Evolutionary conservation across 768 basidiomycete species (phyloP), one percentile per base, ranked within the genome.

Genomic region (Thelephora ganbajun): DNA sequence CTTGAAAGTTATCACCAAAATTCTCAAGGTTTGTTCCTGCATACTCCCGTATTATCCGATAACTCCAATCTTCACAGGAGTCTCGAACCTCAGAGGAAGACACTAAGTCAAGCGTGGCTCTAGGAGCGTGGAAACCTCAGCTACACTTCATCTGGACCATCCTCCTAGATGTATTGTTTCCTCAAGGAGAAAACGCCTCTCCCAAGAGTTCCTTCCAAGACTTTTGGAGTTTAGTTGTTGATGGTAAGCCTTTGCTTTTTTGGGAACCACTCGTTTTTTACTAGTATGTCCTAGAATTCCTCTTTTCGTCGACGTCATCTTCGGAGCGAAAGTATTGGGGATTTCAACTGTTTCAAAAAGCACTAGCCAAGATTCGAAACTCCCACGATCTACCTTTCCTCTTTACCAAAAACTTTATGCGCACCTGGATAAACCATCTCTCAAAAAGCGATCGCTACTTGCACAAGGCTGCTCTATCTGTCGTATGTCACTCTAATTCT

Each of bases 341-440:
- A n/a, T 94, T 98, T 67, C 82, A 84, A 55, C 74, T 94, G 16
- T 87, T 97, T 65, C 77, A 81, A 56, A 83, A 77, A 53, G 79
- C 89, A 6, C 67, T 96, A 36, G 72, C 76, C 13, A 78, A 79
- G 34, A 72, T 88, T 26, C 16, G 22, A 9, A 68, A 73, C 13
- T 63, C 76, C 14, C 64, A 74, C 41, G 81, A 77, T 46, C 69
- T 94, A 55, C 83, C 88, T 0, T 80, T 89, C 73, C 69, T 98
- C 33, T 92, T 99, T 61, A 93, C 88, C 16, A 83, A 83, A 56
- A 92, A 96, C 61, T 87, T 96, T 57, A 92, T 97, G 85, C 81
- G 91, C 34, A 83, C 83, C 34, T 94, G 93, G 89, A 93, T 94
- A 50, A 94, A 94, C 59, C 92, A 98, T 62, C 71, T 99, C 18